Base-by-base conservation (phyloP, 78 protist genomes). In the Dictyostelium capitatum region DNA sequence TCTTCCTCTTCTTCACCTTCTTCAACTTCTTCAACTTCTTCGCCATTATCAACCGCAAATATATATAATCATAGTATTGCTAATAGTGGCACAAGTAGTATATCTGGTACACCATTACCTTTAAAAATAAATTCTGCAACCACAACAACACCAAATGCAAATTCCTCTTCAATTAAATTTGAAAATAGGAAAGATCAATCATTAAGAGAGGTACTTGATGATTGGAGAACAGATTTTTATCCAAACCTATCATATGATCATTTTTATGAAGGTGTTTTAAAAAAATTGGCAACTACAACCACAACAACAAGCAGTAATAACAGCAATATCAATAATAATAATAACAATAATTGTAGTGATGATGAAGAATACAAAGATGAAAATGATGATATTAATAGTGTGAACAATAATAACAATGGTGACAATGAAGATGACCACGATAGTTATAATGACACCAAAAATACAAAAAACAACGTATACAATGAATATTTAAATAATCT, bases 211-310 rank as follows among this genome's bases (percentile, higher is more conserved):
- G 51, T 47, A 46, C n/a, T 73, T 20, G 56, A 73, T 14, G 79
- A 73, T 43, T 46, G 79, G 79, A 73, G 79, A 73, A 46, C 79
- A n/a, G 79, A 73, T 6, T 73, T 73, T 23, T 73, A 73, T 73
- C 79, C 79, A n/a, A 20, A 73, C 46, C 10, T 73, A 73, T 46
- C 79, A 6, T 73, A 73, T 46, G 79, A 37, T 73, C 19, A 67
- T 67, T 67, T 67, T 17, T 30, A 67, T 67, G 75, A 67, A 32
- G 43, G 43, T 37, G 43, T 2, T 37, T 37, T 37, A 37, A 37
- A 37, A 37, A n/a, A n/a, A n/a, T n/a, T n/a, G n/a, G n/a, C n/a
- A n/a, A 65, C 23, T 30, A 8, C 43, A 65, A 65, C 14, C 23
- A 3, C 15, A 65, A 5, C 74, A 30, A n/a, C 30, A 28, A 57